These are phyloP conservation scores for Neltuma alba DNA, from an alignment of 306 rosid species.

Conservation along the genomic window DNA sequence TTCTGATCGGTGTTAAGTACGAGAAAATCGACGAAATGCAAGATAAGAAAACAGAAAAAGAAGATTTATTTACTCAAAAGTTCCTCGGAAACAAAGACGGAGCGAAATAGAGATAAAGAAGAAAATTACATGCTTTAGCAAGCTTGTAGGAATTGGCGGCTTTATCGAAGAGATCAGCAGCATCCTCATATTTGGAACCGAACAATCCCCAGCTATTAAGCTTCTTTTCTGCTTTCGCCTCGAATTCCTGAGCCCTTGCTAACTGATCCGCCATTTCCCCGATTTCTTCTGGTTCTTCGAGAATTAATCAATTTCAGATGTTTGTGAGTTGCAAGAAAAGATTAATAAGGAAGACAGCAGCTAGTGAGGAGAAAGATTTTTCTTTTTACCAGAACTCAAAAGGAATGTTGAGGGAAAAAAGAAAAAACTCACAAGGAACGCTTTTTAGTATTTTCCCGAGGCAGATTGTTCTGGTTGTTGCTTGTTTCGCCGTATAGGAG, in stretches of 20 bases:
- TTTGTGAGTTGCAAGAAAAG: background rate
- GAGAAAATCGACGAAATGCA: background rate
- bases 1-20: background rate
- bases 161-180: slow-evolving; percentile 89
- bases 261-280: slow-evolving; percentile 73
- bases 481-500: background rate
- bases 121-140: slow-evolving; percentile 70
- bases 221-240: slow-evolving; percentile 84
- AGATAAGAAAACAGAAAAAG: background rate
- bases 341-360: slow-evolving; percentile 11
- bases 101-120: background rate
- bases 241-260: slow-evolving; percentile 73
- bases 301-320: background rate
- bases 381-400: background rate
- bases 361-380: slow-evolving; percentile 6
- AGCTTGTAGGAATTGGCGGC: slow-evolving; percentile 88
- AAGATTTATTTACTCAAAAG: background rate
- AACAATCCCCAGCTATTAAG: slow-evolving; percentile 85
- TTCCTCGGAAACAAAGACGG: background rate
- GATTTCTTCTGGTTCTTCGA: background rate
- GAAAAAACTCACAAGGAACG: background rate
- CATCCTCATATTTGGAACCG: slow-evolving; percentile 84
- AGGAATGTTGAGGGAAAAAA: background rate
- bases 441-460: background rate
- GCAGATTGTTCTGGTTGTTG: background rate